Evolutionary conservation across 306 rosid genomes (phyloP).

Genomic region (Cicer arietinum): DNA sequence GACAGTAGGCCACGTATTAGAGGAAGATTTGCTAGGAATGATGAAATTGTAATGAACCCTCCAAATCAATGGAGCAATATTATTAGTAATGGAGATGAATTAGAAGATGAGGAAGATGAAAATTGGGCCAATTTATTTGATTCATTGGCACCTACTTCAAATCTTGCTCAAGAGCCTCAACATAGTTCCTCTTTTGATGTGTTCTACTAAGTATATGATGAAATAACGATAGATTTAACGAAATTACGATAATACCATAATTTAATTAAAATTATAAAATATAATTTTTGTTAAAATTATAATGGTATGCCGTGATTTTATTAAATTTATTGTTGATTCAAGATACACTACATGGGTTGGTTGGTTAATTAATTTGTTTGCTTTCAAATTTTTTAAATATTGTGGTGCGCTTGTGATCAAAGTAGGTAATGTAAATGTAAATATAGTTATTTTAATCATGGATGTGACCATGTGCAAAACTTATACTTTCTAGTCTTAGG

Average conservation of each 20-base stretch:
- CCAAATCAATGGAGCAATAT: conserved; percentile 56
- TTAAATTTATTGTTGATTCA: neutral
- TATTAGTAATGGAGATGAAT: conserved; percentile 52
- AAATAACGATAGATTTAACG: accelerated
- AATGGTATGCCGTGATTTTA: neutral
- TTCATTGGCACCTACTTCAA: conserved; percentile 58
- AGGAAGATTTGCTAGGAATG: conserved; percentile 86
- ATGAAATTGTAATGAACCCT: conserved; percentile 59
- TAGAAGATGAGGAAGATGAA: conserved; percentile 62
- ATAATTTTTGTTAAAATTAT: neutral
- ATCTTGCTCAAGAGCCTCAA: conserved; percentile 49
- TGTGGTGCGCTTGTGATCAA: conserved; percentile 42
- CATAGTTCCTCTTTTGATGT: conserved; percentile 32
- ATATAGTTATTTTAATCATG: conserved; percentile 49
- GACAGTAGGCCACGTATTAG: conserved; percentile 91
- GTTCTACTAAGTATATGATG: conserved; percentile 33
- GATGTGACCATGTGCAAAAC: conserved; percentile 50
- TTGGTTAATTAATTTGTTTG: neutral
- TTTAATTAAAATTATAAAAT: neutral
- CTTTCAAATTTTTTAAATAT: conserved; percentile 4
- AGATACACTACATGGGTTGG: neutral
- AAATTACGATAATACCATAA: neutral
- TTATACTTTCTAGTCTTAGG: conserved; percentile 44
- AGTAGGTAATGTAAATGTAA: conserved; percentile 46
- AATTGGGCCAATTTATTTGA: conserved; percentile 75